Evolutionary conservation across 768 basidiomycete genomes (phyloP).

Genomic region (Rhodosporidiobolus sp.): DNA sequence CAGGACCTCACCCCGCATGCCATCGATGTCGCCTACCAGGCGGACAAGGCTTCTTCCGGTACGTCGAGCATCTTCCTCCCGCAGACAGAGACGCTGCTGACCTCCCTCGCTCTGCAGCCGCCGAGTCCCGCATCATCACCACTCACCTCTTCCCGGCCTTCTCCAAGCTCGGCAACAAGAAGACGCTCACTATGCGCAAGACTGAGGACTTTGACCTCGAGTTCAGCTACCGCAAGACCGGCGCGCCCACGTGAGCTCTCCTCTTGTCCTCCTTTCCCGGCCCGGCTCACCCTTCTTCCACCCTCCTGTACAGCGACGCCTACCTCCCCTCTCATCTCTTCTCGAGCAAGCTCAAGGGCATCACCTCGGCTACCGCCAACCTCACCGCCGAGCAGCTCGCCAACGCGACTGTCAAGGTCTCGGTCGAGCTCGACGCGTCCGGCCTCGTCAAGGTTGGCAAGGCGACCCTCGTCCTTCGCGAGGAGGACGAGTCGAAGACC

Average conservation of each 20-base stretch:
- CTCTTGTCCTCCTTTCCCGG: background rate
- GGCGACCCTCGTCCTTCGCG: conserved; percentile 68
- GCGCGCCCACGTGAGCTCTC: conserved; percentile 50
- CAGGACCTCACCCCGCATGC: conserved; percentile 61
- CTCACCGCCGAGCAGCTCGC: conserved; percentile 74
- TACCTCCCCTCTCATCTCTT: conserved; percentile 53
- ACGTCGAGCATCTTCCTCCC: background rate
- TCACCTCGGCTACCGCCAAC: conserved; percentile 73
- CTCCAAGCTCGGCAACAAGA: conserved; percentile 73
- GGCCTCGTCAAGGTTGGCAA: conserved; percentile 78
- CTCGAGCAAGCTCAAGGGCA: conserved; percentile 67
- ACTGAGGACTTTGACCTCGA: conserved; percentile 76
- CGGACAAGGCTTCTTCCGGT: conserved; percentile 22
- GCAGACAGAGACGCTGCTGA: background rate
- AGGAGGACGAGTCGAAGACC: conserved; percentile 57
- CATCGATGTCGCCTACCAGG: conserved; percentile 37
- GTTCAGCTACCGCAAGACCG: conserved; percentile 68
- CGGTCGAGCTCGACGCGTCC: conserved; percentile 75
- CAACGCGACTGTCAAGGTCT: conserved; percentile 83
- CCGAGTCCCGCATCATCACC: conserved; percentile 65
- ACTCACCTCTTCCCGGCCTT: conserved; percentile 73
- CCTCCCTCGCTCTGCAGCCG: background rate
- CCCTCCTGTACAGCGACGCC: conserved; percentile 1
- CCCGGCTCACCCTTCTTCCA: background rate
- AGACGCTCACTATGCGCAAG: conserved; percentile 79